Base-by-base conservation (phyloP, 768 basidiomycete genomes). In the Termitomyces sp. region DNA sequence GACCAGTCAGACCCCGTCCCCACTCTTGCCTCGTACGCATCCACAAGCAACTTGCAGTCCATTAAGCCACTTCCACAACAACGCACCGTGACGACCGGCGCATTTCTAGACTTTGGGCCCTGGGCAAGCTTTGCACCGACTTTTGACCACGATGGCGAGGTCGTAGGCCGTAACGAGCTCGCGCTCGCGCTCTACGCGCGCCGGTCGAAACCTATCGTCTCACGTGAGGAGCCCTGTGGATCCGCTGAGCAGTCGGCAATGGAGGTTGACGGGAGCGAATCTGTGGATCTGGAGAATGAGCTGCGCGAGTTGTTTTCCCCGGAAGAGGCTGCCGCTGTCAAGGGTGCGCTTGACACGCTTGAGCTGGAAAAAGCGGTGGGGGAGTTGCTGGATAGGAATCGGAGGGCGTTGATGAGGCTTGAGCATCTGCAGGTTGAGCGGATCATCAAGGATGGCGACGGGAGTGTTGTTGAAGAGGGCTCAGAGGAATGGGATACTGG, bases 401-500 rank as follows among this genome's bases (percentile, higher is more conserved):
- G 80, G 43, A 75, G 70, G 27, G 90, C 91, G 3, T 71, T 94
- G 46, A 67, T 73, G 53, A 75, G 85, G 52, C 73, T 94, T 14
- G 84, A 84, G 62, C 80, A 83, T 62, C 74, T 93, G 47, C 91
- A 93, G 65, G 73, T 71, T 19, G 66, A 70, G 53, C 82, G 91
- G 11, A 66, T 89, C 31, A 75, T 75, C 16, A 69, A 71, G 11
- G 77, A 77, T 23, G 77, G 75, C 14, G 80, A 75, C 9, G 67
- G 68, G 34, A 75, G 75, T 53, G 57, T 59, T 11, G 83, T 84
- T 3, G 79, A 84, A 66, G 81, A 84, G 65, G 87, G 79, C 34
- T 87, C 88, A 11, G 90, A 92, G 69, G 91, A 94, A 68, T 91
- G 87, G 87, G 85, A 90, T 62, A 82, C 82, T 59, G 92, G 91